These are phyloP conservation scores for Aspergillus japonicus DNA, from an alignment of 2,329 filamentous ascomycete genomes.

Conservation along the genomic window DNA sequence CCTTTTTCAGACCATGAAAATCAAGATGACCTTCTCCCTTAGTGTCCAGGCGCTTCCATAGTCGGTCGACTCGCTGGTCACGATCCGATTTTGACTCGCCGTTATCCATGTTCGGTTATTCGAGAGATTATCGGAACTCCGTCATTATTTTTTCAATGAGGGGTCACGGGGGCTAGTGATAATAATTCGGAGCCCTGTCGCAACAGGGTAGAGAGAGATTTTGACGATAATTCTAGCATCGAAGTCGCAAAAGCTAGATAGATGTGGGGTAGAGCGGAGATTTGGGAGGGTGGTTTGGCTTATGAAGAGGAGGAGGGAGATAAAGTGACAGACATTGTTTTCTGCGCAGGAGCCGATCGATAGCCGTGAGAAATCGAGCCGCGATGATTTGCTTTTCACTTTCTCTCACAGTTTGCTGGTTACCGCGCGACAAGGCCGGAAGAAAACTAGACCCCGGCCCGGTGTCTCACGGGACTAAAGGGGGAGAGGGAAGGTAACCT, in stretches of 20 bases:
- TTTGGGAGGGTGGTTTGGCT: conserved; percentile 4
- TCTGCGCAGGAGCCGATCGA: conserved; percentile 12
- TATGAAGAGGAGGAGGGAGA: conserved; percentile 15
- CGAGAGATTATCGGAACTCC: conserved; percentile 43
- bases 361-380: conserved; percentile 34
- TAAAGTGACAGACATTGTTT: conserved; percentile 10
- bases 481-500: background rate
- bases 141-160: conserved; percentile 41
- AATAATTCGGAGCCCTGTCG: conserved; percentile 22
- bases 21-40: conserved; percentile 76
- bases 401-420: conserved; percentile 21
- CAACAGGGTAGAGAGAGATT: conserved; percentile 15
- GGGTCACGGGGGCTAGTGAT: conserved; percentile 19
- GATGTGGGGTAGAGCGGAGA: background rate
- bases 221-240: conserved; percentile 27
- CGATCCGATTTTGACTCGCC: conserved; percentile 74
- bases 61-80: conserved; percentile 75
- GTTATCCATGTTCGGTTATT: conserved; percentile 58
- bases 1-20: conserved; percentile 77
- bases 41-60: conserved; percentile 82
- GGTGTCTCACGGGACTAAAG: conserved; percentile 30
- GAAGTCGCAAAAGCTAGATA: conserved; percentile 12
- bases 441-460: conserved; percentile 24
- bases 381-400: conserved; percentile 37
- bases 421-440: conserved; percentile 9